A percentile compares a stretch with the other conserved stretches of the same genome.
phyloP scores from a whole-genome alignment of 176 grass and related monocot genomes.

The Canna indica region DNA sequence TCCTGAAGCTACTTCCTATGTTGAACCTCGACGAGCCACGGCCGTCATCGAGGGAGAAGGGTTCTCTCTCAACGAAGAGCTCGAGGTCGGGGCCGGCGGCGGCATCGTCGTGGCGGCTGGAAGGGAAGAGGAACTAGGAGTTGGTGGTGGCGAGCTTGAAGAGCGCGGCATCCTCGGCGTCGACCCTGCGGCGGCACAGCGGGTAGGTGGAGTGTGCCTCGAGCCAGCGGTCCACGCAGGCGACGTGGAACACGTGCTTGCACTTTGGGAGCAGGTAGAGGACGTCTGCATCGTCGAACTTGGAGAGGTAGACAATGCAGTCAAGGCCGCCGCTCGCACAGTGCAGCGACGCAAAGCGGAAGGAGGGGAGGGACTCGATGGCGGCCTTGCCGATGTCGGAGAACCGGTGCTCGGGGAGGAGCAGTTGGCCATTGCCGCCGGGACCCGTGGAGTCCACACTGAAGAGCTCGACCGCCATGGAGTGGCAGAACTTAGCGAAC shows the following conservation, averaged over 20 bases:
- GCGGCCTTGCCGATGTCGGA: constrained; percentile 43
- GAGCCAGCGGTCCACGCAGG: constrained; percentile 77
- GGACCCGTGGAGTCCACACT: neutral
- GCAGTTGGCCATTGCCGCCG: neutral
- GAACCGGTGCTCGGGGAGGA: neutral
- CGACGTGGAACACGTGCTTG: constrained; percentile 69
- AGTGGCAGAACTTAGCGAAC: constrained; percentile 89
- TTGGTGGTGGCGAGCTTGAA: constrained; percentile 45
- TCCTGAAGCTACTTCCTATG: neutral
- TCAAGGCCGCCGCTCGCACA: too few relatives aligned
- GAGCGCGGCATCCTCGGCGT: constrained; percentile 33
- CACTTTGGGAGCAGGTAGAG: constrained; percentile 69
- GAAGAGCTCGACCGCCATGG: neutral
- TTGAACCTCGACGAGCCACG: too few relatives aligned
- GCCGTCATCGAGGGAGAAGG: too few relatives aligned
- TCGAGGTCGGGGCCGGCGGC: neutral
- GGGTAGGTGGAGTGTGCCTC: constrained; percentile 57
- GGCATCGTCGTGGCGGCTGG: constrained; percentile 27
- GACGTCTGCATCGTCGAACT: constrained; percentile 58
- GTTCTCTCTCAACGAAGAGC: too few relatives aligned
- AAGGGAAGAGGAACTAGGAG: too few relatives aligned
- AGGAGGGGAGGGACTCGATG: too few relatives aligned
- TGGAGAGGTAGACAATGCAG: too few relatives aligned
- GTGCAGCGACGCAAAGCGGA: too few relatives aligned
- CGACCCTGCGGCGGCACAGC: constrained; percentile 51